Conservation (phyloP, 306 rosid genomes). For the Inga laurina region DNA sequence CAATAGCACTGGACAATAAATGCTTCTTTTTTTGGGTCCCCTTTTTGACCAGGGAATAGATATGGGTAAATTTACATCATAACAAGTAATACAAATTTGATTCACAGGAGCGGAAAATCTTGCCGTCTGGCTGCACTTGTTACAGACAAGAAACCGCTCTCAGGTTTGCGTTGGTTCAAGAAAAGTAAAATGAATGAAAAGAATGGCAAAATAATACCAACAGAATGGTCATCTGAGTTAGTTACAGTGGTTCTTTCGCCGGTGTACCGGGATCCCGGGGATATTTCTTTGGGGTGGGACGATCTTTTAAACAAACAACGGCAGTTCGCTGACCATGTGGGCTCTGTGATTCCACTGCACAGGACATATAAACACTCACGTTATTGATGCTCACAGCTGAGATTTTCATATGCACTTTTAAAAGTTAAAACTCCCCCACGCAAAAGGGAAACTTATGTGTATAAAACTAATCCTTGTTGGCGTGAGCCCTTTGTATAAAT, state of each 20-base stretch:
- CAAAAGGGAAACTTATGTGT: background rate
- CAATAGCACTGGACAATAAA: background rate
- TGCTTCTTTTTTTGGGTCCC: background rate
- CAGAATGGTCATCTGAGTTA: slow-evolving; percentile 23
- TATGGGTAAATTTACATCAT: background rate
- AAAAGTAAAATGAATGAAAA: background rate
- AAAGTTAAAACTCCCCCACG: background rate
- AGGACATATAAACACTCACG: background rate
- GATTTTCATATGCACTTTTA: background rate
- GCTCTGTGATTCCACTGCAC: slow-evolving; percentile 81
- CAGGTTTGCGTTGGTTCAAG: slow-evolving; percentile 2
- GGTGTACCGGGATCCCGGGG: slow-evolving; percentile 91
- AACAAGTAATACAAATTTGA: background rate
- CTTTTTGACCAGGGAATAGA: background rate
- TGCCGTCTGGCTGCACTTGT: background rate
- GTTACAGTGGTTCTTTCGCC: slow-evolving; percentile 68
- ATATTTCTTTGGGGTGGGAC: slow-evolving; percentile 67
- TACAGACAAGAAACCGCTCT: background rate
- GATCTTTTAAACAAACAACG: slow-evolving; percentile 65
- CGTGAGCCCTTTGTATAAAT: background rate
- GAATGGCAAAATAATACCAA: slow-evolving; percentile 23
- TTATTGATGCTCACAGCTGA: background rate
- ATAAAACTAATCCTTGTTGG: background rate
- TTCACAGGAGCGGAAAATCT: slow-evolving; percentile 11
- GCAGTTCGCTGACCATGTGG: slow-evolving; percentile 87